Evolutionary conservation across 2,329 filamentous ascomycete species (phyloP), one percentile per base, ranked within the genome.

Genomic region (Pseudovirgaria hyperparasitica): DNA sequence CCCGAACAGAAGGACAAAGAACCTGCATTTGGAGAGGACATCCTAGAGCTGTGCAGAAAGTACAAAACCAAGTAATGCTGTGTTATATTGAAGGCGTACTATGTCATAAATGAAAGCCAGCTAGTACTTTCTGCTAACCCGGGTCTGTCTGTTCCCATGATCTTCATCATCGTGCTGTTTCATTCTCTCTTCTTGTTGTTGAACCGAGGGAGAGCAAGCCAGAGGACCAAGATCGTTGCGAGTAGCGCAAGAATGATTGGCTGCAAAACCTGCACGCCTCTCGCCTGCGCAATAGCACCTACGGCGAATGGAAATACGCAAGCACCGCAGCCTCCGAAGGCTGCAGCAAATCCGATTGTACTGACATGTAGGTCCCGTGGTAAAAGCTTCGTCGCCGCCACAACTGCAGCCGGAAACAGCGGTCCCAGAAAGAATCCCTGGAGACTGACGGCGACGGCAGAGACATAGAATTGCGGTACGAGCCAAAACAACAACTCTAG

Each of bases 391-490:
- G 79, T 82, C 4, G 74, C 71, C 1, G 72, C 72, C 1, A 86
- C 72, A 7, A 90, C 67, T 1, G 71, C 78, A 1, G 75, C 77
- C 0, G 82, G 81, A 45, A 86, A 90, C 12, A 90, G 52, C 0
- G 82, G 82, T 0, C 82, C 82, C 0, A 87, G 63, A 42, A 86
- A 82, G 60, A 87, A 82, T 0, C 82, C 82, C 32, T 84, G 65
- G 1, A 86, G 53, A 0, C 70, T 62, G 13, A 85, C 76, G 15
- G 78, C 75, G 9, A 85, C 62, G 6, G 78, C 72, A 0, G 77
- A 80, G 16, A 79, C 75, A 33, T 79, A 66, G 45, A 87, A 82
- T 30, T 71, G 70, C 0, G 81, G 81, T 1, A 90, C 74, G 4
- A 86, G 70, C 82, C 82, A 90, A 57, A 86, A 82, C 32, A 86